These are phyloP conservation scores for Escovopsis sp. DNA, from an alignment of 2,329 filamentous ascomycete genomes.

Conservation along the genomic window DNA sequence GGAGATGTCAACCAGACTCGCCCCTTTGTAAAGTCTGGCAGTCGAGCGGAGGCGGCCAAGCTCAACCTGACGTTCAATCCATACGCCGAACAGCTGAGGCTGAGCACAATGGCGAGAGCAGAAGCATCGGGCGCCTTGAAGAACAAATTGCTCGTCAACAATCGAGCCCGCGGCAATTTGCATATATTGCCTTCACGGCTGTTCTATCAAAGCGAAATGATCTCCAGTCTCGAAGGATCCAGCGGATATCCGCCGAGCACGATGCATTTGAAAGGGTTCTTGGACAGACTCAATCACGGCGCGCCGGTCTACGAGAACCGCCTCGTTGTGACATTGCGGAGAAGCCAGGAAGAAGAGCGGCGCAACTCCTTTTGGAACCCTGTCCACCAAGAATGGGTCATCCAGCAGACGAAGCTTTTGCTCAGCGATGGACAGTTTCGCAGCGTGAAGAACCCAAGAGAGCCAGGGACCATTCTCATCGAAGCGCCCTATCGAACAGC, in stretches of 20 bases:
- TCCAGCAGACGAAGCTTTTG: slow-evolving; percentile 17
- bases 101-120: slow-evolving; percentile 26
- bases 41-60: slow-evolving; percentile 5
- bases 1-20: slow-evolving; percentile 31
- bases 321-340: slow-evolving; percentile 18
- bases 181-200: slow-evolving; percentile 26
- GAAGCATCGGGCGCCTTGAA: slow-evolving; percentile 17
- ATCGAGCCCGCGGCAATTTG: slow-evolving; percentile 22
- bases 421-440: slow-evolving; percentile 19
- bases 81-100: slow-evolving; percentile 16
- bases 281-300: slow-evolving; percentile 12
- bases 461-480: slow-evolving; percentile 26
- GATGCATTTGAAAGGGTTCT: slow-evolving; percentile 14
- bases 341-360: slow-evolving; percentile 13
- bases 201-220: slow-evolving; percentile 27
- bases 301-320: slow-evolving; percentile 19
- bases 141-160: slow-evolving; percentile 21
- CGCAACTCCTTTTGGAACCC: slow-evolving; percentile 27
- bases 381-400: slow-evolving; percentile 22
- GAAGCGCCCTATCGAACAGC: slow-evolving; percentile 29
- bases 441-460: slow-evolving; percentile 10
- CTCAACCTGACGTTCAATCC: slow-evolving; percentile 16
- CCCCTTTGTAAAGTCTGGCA: slow-evolving; percentile 23
- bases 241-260: slow-evolving; percentile 15
- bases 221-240: slow-evolving; percentile 13